Evolutionary conservation across 306 rosid species (phyloP).

Genomic region (Rosa multiflora): DNA sequence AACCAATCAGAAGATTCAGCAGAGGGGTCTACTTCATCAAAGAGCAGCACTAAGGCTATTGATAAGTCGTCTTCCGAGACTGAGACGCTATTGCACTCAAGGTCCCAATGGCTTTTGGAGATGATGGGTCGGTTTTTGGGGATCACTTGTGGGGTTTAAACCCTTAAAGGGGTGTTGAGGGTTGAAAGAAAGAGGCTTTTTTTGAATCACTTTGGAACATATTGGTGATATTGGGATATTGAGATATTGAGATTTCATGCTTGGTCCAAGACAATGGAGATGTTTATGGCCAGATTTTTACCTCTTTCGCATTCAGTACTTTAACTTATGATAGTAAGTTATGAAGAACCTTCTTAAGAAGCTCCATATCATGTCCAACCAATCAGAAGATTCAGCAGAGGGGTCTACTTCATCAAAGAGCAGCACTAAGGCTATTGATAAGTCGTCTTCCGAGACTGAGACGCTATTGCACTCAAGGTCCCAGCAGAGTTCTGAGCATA

Average conservation of each 20-base stretch:
- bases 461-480: slow-evolving; percentile 40
- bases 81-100: slow-evolving; percentile 44
- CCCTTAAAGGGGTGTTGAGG: no score
- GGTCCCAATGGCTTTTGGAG: no score
- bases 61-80: slow-evolving; percentile 58
- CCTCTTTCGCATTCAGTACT: slow-evolving; percentile 44
- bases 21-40: slow-evolving; percentile 68
- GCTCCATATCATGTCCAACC: slow-evolving; percentile 72
- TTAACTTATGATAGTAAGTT: slow-evolving; percentile 32
- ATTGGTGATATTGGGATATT: slow-evolving; percentile 27
- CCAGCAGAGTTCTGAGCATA: slow-evolving; percentile 55
- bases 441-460: slow-evolving; percentile 61
- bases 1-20: slow-evolving; percentile 57
- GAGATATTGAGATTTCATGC: slow-evolving; percentile 50
- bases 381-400: slow-evolving; percentile 56
- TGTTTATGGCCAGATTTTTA: slow-evolving; percentile 53
- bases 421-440: slow-evolving; percentile 45
- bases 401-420: slow-evolving; percentile 69
- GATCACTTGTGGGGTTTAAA: no score
- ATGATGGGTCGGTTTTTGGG: no score
- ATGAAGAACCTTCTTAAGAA: slow-evolving; percentile 96
- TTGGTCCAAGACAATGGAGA: slow-evolving; percentile 69
- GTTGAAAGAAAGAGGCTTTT: slow-evolving; percentile 30
- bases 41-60: slow-evolving; percentile 46
- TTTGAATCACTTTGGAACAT: slow-evolving; percentile 30